Percentiles rank a stretch among this genome's conserved stretches.
Evolutionary conservation across 352 stramenopile species (phyloP).

Genomic region (Thalassiosira pacifica): DNA sequence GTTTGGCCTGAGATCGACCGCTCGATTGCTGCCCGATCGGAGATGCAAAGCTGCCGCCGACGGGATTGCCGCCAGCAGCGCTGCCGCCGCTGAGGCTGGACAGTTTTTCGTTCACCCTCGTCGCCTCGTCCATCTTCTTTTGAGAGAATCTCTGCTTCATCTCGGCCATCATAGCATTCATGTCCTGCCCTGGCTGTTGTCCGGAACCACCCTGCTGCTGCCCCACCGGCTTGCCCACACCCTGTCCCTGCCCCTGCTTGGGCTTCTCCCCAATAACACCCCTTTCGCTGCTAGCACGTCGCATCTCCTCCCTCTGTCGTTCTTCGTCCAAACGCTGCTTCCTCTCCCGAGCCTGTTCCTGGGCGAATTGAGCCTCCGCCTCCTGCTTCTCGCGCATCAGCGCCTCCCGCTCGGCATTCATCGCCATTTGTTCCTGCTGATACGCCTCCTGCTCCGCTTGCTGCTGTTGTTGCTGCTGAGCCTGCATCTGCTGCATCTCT

Average conservation of each 20-base stretch:
- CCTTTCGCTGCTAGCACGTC: slow-evolving; percentile 27
- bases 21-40: not conserved
- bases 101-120: slow-evolving; percentile 33
- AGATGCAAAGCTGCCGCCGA: too few species aligned
- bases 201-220: not conserved
- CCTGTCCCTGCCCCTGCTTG: slow-evolving; percentile 4
- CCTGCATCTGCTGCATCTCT: slow-evolving; percentile 9
- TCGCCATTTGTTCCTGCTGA: not conserved
- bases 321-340: slow-evolving; percentile 23
- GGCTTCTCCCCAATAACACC: slow-evolving; percentile 36
- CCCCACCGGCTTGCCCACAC: not conserved
- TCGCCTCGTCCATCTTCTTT: slow-evolving; percentile 44
- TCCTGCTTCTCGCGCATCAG: not conserved
- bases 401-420: not conserved
- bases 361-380: not conserved
- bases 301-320: slow-evolving; percentile 22
- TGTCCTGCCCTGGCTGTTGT: not conserved
- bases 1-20: slow-evolving; percentile 15
- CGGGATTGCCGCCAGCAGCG: too few species aligned
- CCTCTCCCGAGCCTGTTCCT: slow-evolving; percentile 2
- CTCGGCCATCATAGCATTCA: slow-evolving; percentile 45
- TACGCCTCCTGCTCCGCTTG: slow-evolving; percentile 3
- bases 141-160: slow-evolving; percentile 44
- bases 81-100: too few species aligned
- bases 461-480: slow-evolving; percentile 17